These are phyloP conservation scores for Solanum raphanifolium DNA, from an alignment of 257 asterid genomes.

Conservation along the genomic window DNA sequence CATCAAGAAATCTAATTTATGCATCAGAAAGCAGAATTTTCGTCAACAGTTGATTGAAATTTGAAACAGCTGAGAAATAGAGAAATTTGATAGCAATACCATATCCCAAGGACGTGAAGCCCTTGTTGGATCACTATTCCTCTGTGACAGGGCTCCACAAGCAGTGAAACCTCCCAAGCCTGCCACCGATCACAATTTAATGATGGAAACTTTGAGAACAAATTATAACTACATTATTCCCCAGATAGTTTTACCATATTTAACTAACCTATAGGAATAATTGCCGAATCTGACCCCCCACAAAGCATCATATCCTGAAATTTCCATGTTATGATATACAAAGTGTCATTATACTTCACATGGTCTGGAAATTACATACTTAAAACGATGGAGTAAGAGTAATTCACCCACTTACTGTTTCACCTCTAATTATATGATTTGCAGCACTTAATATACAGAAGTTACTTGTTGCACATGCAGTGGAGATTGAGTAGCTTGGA, in stretches of 20 bases:
- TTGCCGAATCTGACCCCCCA: conserved; percentile 41
- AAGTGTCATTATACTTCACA: not conserved
- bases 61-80: not conserved
- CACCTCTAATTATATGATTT: conserved; percentile 31
- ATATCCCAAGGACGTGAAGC: conserved; percentile 44
- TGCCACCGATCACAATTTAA: not conserved
- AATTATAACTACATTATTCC: not conserved
- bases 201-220: not conserved
- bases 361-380: not conserved
- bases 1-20: not conserved
- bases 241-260: not conserved
- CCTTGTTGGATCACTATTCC: conserved; percentile 32
- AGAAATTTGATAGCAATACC: conserved; percentile 9
- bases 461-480: conserved; percentile 50
- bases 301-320: conserved; percentile 41
- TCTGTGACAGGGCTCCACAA: conserved; percentile 27
- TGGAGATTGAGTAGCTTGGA: conserved; percentile 41
- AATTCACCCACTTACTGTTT: conserved; percentile 26
- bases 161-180: conserved; percentile 44
- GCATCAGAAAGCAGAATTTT: not conserved
- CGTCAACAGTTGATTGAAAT: not conserved
- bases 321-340: not conserved
- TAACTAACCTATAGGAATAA: conserved; percentile 28
- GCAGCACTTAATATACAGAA: conserved; percentile 34
- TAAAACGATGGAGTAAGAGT: not conserved